These are phyloP conservation scores for Chlorella ohadii DNA, from an alignment of 139 green algal genomes.

Conservation along the genomic window DNA sequence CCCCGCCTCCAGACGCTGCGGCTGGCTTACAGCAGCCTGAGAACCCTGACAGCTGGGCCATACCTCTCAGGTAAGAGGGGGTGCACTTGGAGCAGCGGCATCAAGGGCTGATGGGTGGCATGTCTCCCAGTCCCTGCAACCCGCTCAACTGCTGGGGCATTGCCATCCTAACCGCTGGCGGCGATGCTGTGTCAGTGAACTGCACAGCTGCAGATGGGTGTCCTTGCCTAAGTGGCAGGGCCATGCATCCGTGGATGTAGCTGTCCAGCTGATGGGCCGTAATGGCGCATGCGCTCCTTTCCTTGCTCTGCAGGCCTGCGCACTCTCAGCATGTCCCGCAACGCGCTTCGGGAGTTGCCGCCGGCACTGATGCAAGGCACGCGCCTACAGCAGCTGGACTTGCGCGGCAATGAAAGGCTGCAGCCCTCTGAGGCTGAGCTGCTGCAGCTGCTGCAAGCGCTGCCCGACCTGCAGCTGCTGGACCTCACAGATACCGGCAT, in stretches of 20 bases:
- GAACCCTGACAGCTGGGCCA: not conserved
- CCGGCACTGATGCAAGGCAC: not conserved
- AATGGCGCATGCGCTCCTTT: too few species aligned
- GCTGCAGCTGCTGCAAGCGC: not conserved
- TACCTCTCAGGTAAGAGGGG: not conserved
- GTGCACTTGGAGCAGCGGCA: not conserved
- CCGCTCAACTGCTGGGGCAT: too few species aligned
- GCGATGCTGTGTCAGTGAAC: too few species aligned
- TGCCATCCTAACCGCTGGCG: too few species aligned
- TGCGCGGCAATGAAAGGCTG: not conserved
- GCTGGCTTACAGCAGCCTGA: not conserved
- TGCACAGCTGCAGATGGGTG: too few species aligned
- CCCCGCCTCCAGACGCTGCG: not conserved
- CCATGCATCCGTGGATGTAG: too few species aligned
- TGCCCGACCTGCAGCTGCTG: not conserved
- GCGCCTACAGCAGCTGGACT: not conserved
- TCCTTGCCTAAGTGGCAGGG: too few species aligned
- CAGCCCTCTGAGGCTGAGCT: not conserved
- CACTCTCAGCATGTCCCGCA: not conserved
- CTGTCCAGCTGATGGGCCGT: too few species aligned
- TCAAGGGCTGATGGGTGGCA: too few species aligned
- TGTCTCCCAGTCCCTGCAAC: too few species aligned
- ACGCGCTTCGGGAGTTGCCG: not conserved
- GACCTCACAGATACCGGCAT: too few species aligned
- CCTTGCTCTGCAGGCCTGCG: not conserved